Percentiles rank a stretch among this genome's conserved stretches.
phyloP scores from a whole-genome alignment of 306 rosid species.

The cucumber (Cucumis sativus) region Cucumber_9930_V3 NC_026656.2:1264501-1265000 shows the following conservation, averaged over 20 bases:
- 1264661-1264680: constrained; percentile 49
- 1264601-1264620: constrained; percentile 2
- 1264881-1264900: neutral
- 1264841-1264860: neutral
- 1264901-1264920: neutral
- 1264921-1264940: neutral
- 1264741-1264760: constrained; percentile 1
- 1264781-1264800: neutral
- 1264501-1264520: neutral
- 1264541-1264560: neutral
- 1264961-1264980: neutral
- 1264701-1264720: constrained; percentile 57
- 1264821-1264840: neutral
- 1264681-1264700: constrained; percentile 61
- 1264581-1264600: neutral
- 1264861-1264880: neutral
- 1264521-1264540: neutral
- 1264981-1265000: neutral
- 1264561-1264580: neutral
- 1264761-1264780: neutral
- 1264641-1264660: constrained; percentile 71
- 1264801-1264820: neutral
- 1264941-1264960: neutral
- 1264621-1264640: constrained; percentile 71
- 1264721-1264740: constrained; percentile 66